Conservation (phyloP, 164 flowering plant species). For the Cinnamomum chago region DNA sequence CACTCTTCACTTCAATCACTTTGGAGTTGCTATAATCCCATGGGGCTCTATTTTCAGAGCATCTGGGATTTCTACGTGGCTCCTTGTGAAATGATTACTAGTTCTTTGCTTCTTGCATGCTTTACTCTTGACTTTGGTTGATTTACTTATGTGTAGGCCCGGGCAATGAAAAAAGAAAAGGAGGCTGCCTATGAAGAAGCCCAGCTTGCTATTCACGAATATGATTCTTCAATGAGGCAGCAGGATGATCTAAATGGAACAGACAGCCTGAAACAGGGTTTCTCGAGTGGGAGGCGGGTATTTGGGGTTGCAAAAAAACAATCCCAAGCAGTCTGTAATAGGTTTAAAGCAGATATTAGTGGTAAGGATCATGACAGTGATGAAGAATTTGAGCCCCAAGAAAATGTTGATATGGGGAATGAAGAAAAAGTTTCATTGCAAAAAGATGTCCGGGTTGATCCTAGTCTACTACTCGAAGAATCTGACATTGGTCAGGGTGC, state of each 20-base stretch:
- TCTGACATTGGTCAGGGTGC: conserved; percentile 36
- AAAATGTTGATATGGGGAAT: conserved; percentile 23
- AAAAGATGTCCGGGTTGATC: conserved; percentile 37
- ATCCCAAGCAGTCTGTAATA: conserved; percentile 24
- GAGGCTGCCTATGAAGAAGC: conserved; percentile 73
- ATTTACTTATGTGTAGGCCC: conserved; percentile 41
- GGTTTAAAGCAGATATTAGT: conserved; percentile 24
- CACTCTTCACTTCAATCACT: neutral
- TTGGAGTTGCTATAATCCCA: neutral
- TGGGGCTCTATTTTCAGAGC: neutral
- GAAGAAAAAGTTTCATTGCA: conserved; percentile 16
- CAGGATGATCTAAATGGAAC: conserved; percentile 30
- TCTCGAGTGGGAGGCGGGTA: conserved; percentile 63
- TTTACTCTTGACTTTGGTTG: neutral
- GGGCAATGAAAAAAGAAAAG: conserved; percentile 63
- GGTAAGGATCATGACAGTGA: conserved; percentile 59
- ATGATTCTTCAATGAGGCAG: conserved; percentile 48
- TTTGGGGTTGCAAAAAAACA: conserved; percentile 53
- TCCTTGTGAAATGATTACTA: neutral
- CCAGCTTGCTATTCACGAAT: conserved; percentile 68
- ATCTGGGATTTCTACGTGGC: neutral
- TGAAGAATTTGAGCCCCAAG: conserved; percentile 41
- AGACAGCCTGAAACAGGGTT: conserved; percentile 19
- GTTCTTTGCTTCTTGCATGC: neutral
- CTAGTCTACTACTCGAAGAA: conserved; percentile 34